Percentiles rank a stretch among this genome's conserved stretches.
phyloP scores from a whole-genome alignment of 805 yeast species.

The Hanseniaspora nectarophila region DNA sequence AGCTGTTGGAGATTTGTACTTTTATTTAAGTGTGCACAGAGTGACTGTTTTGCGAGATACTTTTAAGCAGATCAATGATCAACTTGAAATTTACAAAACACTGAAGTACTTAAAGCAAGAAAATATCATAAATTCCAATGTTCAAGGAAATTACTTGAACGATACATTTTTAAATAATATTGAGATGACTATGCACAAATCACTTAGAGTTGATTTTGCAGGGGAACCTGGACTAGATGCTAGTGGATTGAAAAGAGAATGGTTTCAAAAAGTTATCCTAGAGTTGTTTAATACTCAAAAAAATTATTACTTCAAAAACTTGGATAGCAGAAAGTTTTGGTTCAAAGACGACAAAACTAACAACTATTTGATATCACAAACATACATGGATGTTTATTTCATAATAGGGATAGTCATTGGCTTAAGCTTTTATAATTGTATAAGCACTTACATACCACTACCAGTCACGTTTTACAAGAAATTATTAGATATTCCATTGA shows the following conservation, averaged over 20 bases:
- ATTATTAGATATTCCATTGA: slow-evolving; percentile 43
- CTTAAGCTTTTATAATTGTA: slow-evolving; percentile 80
- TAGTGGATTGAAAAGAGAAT: slow-evolving; percentile 87
- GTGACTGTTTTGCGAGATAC: slow-evolving; percentile 62
- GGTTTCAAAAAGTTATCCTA: slow-evolving; percentile 69
- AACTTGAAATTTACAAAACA: neutral
- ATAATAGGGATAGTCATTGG: slow-evolving; percentile 81
- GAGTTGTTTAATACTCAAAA: slow-evolving; percentile 52
- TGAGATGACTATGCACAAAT: slow-evolving; percentile 51
- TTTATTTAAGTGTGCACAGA: slow-evolving; percentile 59
- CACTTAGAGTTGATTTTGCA: slow-evolving; percentile 64
- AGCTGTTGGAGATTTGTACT: slow-evolving; percentile 51
- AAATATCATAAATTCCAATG: too few relatives aligned
- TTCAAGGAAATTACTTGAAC: neutral
- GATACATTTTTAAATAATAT: neutral
- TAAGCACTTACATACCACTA: slow-evolving; percentile 66
- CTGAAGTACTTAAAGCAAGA: slow-evolving; percentile 42
- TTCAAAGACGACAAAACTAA: slow-evolving; percentile 36
- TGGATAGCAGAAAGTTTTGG: slow-evolving; percentile 70
- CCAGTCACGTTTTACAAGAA: slow-evolving; percentile 71
- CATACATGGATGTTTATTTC: slow-evolving; percentile 42
- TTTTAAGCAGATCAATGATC: neutral
- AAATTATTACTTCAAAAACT: slow-evolving; percentile 53
- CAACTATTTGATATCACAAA: slow-evolving; percentile 19
- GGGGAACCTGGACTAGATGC: slow-evolving; percentile 92